Conservation (phyloP, 2,329 filamentous ascomycete genomes). For the Colletotrichum brevisporum region DNA sequence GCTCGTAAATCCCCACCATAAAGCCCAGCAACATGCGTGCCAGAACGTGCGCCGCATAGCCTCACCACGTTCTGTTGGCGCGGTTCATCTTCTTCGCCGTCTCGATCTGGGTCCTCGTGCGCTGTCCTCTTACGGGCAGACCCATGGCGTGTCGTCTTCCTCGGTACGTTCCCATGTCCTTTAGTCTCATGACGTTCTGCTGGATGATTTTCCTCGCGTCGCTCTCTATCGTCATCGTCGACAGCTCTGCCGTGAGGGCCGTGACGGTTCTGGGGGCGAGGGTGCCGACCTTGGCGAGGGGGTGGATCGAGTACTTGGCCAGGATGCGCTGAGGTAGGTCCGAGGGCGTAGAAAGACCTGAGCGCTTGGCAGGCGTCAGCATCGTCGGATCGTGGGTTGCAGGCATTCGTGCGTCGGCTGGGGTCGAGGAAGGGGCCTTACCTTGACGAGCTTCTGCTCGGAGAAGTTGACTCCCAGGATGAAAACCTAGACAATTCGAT, state of each 20-base stretch:
- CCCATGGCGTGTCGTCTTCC: slow-evolving; percentile 94
- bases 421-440: slow-evolving; percentile 55
- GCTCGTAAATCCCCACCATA: slow-evolving; percentile 1
- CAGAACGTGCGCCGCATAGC: background rate
- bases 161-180: slow-evolving; percentile 91
- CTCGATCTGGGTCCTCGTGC: slow-evolving; percentile 81
- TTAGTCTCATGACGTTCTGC: slow-evolving; percentile 88
- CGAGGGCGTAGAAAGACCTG: slow-evolving; percentile 88
- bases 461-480: slow-evolving; percentile 89
- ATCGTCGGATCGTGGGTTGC: slow-evolving; percentile 12
- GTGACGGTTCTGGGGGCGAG: slow-evolving; percentile 83
- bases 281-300: slow-evolving; percentile 82
- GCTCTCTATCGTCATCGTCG: slow-evolving; percentile 94
- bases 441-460: slow-evolving; percentile 86
- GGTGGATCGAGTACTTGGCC: slow-evolving; percentile 90
- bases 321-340: slow-evolving; percentile 80
- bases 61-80: slow-evolving; percentile 62
- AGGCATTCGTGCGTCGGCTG: background rate
- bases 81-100: slow-evolving; percentile 75
- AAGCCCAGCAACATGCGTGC: slow-evolving; percentile 4
- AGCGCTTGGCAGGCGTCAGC: slow-evolving; percentile 67
- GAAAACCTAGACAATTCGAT: slow-evolving; percentile 73
- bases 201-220: slow-evolving; percentile 83
- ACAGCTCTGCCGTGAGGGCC: slow-evolving; percentile 86
- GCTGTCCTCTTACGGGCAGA: slow-evolving; percentile 91